Conservation (phyloP, 1,284 basidiomycete species). For the Meira miltonrushii region DNA sequence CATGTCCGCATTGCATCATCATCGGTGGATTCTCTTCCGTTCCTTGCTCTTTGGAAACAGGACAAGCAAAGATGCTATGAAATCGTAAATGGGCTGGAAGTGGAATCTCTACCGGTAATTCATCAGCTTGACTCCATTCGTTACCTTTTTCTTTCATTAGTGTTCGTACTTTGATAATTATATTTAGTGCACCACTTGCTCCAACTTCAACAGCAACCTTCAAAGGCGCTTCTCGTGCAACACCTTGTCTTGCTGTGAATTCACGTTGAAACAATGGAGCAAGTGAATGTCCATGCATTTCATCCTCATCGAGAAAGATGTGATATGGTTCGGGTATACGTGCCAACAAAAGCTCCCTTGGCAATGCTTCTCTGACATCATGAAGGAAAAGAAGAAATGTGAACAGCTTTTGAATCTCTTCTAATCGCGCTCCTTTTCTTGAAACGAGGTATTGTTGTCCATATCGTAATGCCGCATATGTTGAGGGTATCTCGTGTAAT, state of each 20-base stretch:
- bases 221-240: conserved; percentile 80
- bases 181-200: conserved; percentile 76
- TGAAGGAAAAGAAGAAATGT: conserved; percentile 68
- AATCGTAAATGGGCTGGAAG: conserved; percentile 70
- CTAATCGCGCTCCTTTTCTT: conserved; percentile 55
- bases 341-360: conserved; percentile 7
- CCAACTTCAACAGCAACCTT: conserved; percentile 83
- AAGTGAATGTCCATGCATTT: conserved; percentile 62
- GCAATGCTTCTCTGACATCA: background rate
- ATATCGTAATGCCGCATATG: conserved; percentile 56
- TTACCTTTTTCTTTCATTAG: conserved; percentile 86
- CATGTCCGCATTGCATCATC: conserved; percentile 91
- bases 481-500: background rate
- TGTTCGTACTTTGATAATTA: conserved; percentile 84
- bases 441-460: conserved; percentile 64
- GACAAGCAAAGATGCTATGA: conserved; percentile 95
- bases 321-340: conserved; percentile 34
- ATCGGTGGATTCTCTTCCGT: conserved; percentile 90
- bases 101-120: conserved; percentile 90
- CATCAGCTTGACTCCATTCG: conserved; percentile 82
- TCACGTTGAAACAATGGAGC: conserved; percentile 78
- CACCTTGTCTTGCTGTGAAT: conserved; percentile 77
- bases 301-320: conserved; percentile 24
- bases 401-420: conserved; percentile 72
- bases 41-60: conserved; percentile 94